Percentiles rank a stretch among this genome's conserved stretches.
Conservation (phyloP, 2,329 filamentous ascomycete species). For the Didymella pomorum region DNA sequence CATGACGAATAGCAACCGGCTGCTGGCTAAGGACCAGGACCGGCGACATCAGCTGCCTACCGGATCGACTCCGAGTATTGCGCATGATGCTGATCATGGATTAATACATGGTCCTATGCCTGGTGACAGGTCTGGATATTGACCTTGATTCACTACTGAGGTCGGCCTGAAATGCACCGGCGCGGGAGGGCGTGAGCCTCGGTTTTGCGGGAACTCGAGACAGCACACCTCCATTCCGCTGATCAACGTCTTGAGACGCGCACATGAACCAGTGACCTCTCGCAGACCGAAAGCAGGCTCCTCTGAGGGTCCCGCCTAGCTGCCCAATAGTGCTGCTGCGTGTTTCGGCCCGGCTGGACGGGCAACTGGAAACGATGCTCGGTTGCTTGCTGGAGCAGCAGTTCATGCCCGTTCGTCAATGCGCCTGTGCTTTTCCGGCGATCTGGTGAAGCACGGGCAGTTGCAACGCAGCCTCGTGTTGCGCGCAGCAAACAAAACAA, state of each 20-base stretch:
- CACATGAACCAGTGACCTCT: constrained; percentile 1
- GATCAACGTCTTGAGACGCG: constrained; percentile 2
- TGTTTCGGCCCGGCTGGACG: constrained; percentile 12
- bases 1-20: constrained; percentile 5
- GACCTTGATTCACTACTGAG: neutral
- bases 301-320: neutral
- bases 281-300: neutral
- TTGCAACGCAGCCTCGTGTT: constrained; percentile 13
- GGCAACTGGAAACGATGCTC: neutral
- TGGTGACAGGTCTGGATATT: neutral
- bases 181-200: constrained; percentile 17
- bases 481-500: constrained; percentile 17
- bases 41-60: constrained; percentile 3
- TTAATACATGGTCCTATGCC: neutral
- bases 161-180: constrained; percentile 17
- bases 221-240: constrained; percentile 7
- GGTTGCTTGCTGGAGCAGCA: constrained; percentile 2
- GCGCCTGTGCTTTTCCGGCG: constrained; percentile 16
- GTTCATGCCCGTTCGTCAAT: constrained; percentile 9
- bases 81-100: constrained; percentile 5
- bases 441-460: constrained; percentile 19
- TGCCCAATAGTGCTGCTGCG: constrained; percentile 6
- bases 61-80: constrained; percentile 2
- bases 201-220: neutral
- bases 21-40: neutral